These are phyloP conservation scores for Lachancea quebecensis DNA, from an alignment of 805 yeast species.

Conservation along the genomic window DNA sequence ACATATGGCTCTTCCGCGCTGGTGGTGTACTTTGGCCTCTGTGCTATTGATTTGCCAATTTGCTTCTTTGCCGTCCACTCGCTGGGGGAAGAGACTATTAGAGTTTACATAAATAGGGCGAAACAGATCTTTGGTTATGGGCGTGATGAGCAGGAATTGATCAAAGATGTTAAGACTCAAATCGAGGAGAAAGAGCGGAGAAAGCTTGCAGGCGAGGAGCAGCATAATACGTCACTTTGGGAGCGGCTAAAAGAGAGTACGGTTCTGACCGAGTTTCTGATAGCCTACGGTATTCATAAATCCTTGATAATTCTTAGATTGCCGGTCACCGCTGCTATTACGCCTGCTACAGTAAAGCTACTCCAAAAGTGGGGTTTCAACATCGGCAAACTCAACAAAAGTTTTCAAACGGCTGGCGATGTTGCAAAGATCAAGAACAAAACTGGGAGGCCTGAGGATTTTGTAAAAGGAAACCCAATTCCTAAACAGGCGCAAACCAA, in stretches of 20 bases:
- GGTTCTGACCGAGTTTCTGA: constrained; percentile 73
- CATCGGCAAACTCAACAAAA: constrained; percentile 39
- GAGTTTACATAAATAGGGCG: constrained; percentile 53
- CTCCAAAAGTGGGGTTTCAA: constrained; percentile 76
- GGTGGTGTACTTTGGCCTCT: constrained; percentile 72
- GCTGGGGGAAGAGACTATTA: constrained; percentile 76
- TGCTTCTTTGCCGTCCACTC: constrained; percentile 80
- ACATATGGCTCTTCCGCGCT: constrained; percentile 90
- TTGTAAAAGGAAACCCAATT: constrained; percentile 39
- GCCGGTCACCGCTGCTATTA: constrained; percentile 86
- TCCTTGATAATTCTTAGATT: constrained; percentile 74
- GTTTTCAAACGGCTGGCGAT: constrained; percentile 37
- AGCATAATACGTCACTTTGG: constrained; percentile 21
- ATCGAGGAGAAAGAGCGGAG: constrained; percentile 23
- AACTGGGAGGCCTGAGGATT: constrained; percentile 28
- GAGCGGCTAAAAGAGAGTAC: constrained; percentile 31
- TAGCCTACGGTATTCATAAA: constrained; percentile 93
- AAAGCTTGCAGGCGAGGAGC: constrained; percentile 10
- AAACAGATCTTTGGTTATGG: constrained; percentile 61
- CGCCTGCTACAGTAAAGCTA: constrained; percentile 66
- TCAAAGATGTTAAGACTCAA: constrained; percentile 31
- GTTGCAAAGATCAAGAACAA: constrained; percentile 29
- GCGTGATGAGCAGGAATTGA: constrained; percentile 37
- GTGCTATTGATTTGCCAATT: constrained; percentile 71
- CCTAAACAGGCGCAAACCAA: constrained; percentile 39